Evolutionary conservation across 176 grass and related monocot genomes (phyloP).

Genomic region (Juncus inflexus): DNA sequence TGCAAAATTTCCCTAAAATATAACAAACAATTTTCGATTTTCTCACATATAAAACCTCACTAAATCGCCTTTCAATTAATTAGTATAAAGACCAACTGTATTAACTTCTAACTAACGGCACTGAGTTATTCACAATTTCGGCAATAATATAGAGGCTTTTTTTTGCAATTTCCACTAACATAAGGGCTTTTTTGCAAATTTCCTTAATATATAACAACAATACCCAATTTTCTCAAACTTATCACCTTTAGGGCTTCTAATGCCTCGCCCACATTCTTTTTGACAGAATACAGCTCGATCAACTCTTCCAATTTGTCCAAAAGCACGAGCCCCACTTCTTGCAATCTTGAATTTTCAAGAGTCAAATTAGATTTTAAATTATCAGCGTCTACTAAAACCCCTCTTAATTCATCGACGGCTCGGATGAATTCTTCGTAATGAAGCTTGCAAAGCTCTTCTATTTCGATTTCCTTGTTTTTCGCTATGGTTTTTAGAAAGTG

Average conservation of each 20-base stretch:
- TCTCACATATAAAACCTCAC: too few relatives aligned
- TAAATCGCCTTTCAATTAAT: too few relatives aligned
- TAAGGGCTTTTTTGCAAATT: too few relatives aligned
- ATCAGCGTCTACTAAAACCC: conserved; percentile 76
- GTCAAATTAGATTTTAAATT: conserved; percentile 60
- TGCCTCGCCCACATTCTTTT: conserved; percentile 52
- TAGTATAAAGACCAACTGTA: too few relatives aligned
- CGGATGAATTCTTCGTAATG: conserved; percentile 94
- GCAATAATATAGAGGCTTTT: too few relatives aligned
- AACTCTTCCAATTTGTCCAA: conserved; percentile 58
- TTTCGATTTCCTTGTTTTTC: conserved; percentile 91
- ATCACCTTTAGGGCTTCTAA: conserved; percentile 40
- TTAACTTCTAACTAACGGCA: too few relatives aligned
- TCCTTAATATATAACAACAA: too few relatives aligned
- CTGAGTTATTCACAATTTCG: too few relatives aligned
- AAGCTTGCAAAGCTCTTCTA: conserved; percentile 76
- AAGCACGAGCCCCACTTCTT: conserved; percentile 46
- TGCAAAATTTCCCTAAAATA: too few relatives aligned
- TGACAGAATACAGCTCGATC: conserved; percentile 45
- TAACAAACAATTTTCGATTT: too few relatives aligned
- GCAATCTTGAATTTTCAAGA: conserved; percentile 50
- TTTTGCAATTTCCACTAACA: too few relatives aligned
- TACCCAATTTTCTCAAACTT: too few relatives aligned
- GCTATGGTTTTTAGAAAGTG: conserved; percentile 63
- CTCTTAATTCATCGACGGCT: conserved; percentile 73